These are phyloP conservation scores for Hymenoscyphus infarciens DNA, from an alignment of 2,329 filamentous ascomycete genomes.

Conservation along the genomic window DNA sequence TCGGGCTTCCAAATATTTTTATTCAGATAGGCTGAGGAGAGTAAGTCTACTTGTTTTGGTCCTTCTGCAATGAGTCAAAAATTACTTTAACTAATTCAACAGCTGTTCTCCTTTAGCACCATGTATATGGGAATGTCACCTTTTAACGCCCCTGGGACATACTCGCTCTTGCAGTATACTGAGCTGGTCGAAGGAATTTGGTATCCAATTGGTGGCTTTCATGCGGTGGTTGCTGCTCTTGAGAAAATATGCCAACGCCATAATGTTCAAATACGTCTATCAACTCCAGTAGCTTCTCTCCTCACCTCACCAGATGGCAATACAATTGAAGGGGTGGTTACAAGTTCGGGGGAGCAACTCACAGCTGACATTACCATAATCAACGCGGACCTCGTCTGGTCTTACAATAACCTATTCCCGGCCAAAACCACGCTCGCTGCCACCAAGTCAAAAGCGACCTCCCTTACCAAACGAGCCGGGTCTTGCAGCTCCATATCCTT, in stretches of 20 bases:
- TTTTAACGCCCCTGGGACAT: slow-evolving; percentile 72
- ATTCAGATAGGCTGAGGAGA: slow-evolving; percentile 62
- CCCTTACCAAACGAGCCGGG: slow-evolving; percentile 47
- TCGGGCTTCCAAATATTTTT: slow-evolving; percentile 64
- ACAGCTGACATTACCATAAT: slow-evolving; percentile 64
- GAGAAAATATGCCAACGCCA: slow-evolving; percentile 58
- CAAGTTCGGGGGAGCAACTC: slow-evolving; percentile 56
- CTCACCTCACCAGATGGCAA: slow-evolving; percentile 49
- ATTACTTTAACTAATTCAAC: not conserved
- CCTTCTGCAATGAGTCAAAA: no score
- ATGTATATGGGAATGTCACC: slow-evolving; percentile 85
- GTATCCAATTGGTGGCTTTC: slow-evolving; percentile 70
- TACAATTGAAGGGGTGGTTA: slow-evolving; percentile 54
- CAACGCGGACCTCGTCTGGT: slow-evolving; percentile 72
- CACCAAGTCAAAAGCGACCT: slow-evolving; percentile 35
- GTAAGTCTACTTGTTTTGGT: slow-evolving; percentile 29
- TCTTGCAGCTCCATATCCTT: slow-evolving; percentile 74
- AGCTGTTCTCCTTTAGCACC: slow-evolving; percentile 68
- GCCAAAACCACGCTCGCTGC: slow-evolving; percentile 5
- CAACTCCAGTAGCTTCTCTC: slow-evolving; percentile 54
- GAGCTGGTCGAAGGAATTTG: slow-evolving; percentile 74
- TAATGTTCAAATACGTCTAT: slow-evolving; percentile 61
- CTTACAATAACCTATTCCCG: slow-evolving; percentile 64
- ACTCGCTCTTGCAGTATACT: slow-evolving; percentile 70
- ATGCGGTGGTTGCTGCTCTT: slow-evolving; percentile 60